Evolutionary conservation across 352 stramenopile genomes (phyloP).

Genomic region (Phytophthora fragariaefolia): DNA sequence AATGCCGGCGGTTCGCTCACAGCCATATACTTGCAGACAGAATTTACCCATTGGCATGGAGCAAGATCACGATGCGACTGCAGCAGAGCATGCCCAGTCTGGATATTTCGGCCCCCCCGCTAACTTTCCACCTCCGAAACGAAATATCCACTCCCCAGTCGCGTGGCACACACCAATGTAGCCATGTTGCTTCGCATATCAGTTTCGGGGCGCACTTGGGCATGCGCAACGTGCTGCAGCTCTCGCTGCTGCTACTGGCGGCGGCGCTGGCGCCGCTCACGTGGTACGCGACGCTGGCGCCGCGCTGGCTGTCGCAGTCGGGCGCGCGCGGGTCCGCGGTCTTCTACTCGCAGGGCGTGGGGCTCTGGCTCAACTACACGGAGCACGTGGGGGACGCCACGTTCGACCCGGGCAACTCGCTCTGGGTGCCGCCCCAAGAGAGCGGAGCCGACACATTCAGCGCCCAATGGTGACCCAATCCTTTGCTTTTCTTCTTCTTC

Average conservation of each 20-base stretch:
- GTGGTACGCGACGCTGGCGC: slow-evolving; percentile 79
- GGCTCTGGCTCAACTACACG: slow-evolving; percentile 86
- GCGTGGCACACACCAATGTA: no score
- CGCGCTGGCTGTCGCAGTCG: slow-evolving; percentile 71
- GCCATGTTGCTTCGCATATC: no score
- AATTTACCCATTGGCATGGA: no score
- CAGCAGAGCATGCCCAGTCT: no score
- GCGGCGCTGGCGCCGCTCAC: slow-evolving; percentile 50
- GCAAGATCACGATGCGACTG: no score
- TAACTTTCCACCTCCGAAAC: no score
- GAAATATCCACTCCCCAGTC: background rate
- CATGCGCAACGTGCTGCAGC: slow-evolving; percentile 41
- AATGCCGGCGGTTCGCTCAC: no score
- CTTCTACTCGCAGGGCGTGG: slow-evolving; percentile 84
- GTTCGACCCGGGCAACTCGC: slow-evolving; percentile 80
- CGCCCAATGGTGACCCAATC: slow-evolving; percentile 57
- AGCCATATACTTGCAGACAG: no score
- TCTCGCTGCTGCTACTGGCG: slow-evolving; percentile 62
- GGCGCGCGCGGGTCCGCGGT: slow-evolving; percentile 50
- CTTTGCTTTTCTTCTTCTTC: no score
- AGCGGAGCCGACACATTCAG: slow-evolving; percentile 65
- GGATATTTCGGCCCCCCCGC: no score
- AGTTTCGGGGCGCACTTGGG: slow-evolving; percentile 20
- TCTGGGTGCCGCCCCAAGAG: slow-evolving; percentile 74
- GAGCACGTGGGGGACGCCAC: slow-evolving; percentile 68